These are phyloP conservation scores for Agrocybe chaxingu DNA, from an alignment of 768 basidiomycete species.

Conservation along the genomic window DNA sequence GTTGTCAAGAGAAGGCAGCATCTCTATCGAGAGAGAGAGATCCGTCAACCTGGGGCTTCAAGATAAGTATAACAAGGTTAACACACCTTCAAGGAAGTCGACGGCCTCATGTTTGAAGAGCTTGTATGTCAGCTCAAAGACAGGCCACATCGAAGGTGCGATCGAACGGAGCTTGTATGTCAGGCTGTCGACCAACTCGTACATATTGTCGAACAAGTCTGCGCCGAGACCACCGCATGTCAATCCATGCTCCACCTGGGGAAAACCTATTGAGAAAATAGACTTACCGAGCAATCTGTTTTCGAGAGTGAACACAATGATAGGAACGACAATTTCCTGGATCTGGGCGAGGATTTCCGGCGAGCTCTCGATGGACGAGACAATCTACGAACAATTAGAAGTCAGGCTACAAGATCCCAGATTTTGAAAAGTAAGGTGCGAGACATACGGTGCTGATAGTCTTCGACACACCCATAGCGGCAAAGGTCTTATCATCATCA, in stretches of 20 bases:
- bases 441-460: conserved; percentile 71
- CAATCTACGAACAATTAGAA: conserved; percentile 43
- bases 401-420: neutral
- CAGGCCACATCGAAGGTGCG: conserved; percentile 81
- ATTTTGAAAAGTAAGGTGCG: neutral
- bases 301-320: conserved; percentile 74
- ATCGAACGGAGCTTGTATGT: conserved; percentile 79
- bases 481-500: conserved; percentile 86
- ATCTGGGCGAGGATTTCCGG: conserved; percentile 75
- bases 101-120: conserved; percentile 81
- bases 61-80: conserved; percentile 1
- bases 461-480: conserved; percentile 85
- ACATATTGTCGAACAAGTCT: conserved; percentile 89
- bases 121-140: conserved; percentile 80
- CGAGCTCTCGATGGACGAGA: conserved; percentile 69
- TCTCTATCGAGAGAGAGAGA: conserved; percentile 45
- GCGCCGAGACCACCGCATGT: conserved; percentile 1
- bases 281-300: conserved; percentile 69
- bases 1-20: conserved; percentile 87
- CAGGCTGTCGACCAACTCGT: conserved; percentile 79
- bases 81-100: conserved; percentile 82
- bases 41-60: conserved; percentile 1
- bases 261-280: neutral
- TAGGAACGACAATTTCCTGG: conserved; percentile 78
- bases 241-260: neutral